These are phyloP conservation scores for Blastobotrys peoriensis DNA, from an alignment of 805 yeast species.

Conservation along the genomic window DNA sequence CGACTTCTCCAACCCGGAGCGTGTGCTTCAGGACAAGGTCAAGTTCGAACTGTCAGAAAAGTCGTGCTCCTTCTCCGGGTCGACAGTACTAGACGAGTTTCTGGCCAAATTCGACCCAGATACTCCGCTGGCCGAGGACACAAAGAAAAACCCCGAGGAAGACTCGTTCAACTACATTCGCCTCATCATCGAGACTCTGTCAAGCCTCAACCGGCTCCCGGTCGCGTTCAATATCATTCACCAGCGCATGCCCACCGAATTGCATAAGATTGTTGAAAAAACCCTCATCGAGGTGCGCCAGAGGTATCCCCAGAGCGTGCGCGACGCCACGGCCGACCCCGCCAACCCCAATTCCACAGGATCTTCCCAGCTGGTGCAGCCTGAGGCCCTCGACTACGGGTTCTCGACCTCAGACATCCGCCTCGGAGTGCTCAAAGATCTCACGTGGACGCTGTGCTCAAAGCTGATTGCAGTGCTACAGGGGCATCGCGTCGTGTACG, in stretches of 20 bases:
- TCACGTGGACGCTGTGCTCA: constrained; percentile 64
- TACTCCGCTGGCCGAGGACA: constrained; percentile 21
- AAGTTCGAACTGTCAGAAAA: constrained; percentile 21
- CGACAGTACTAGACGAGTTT: constrained; percentile 20
- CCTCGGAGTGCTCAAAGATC: constrained; percentile 55
- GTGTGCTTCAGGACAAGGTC: constrained; percentile 22
- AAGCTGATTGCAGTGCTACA: constrained; percentile 60
- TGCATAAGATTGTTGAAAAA: constrained; percentile 55
- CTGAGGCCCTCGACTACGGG: constrained; percentile 19
- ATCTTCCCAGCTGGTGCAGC: constrained; percentile 15
- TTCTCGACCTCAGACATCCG: constrained; percentile 41
- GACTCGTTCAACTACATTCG: constrained; percentile 52
- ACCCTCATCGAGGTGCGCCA: constrained; percentile 59
- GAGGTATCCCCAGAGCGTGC: constrained; percentile 43
- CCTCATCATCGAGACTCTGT: constrained; percentile 48
- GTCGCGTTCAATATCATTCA: constrained; percentile 49
- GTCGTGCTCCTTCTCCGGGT: constrained; percentile 18
- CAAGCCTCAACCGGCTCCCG: constrained; percentile 55
- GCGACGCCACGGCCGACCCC: constrained; percentile 12
- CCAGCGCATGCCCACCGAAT: constrained; percentile 53
- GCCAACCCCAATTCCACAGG: not conserved
- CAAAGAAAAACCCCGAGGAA: constrained; percentile 33
- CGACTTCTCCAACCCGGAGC: constrained; percentile 17
- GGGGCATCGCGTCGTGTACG: constrained; percentile 60
- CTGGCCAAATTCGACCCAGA: constrained; percentile 11